Percentiles rank a stretch among this genome's conserved stretches.
Evolutionary conservation across 805 yeast species (phyloP).

Genomic region (Pichia cephalocereana): DNA sequence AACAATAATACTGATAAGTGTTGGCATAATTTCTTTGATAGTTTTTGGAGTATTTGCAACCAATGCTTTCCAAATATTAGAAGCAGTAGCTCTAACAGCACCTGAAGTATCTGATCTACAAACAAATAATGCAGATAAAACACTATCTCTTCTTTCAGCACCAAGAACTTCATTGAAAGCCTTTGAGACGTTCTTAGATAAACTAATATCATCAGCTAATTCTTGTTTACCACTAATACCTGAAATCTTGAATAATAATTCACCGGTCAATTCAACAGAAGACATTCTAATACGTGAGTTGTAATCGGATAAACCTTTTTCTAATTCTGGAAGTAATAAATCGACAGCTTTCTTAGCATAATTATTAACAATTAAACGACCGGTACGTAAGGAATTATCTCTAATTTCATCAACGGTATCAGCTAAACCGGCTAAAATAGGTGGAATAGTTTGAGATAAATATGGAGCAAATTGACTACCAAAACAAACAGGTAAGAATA

Average conservation of each 20-base stretch:
- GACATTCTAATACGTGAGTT: constrained; percentile 84
- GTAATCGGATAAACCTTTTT: constrained; percentile 74
- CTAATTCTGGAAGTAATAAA: constrained; percentile 86
- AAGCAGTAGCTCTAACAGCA: constrained; percentile 78
- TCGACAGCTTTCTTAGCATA: constrained; percentile 92
- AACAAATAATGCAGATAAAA: constrained; percentile 77
- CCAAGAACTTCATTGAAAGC: constrained; percentile 75
- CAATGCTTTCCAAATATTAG: constrained; percentile 94
- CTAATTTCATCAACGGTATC: constrained; percentile 80
- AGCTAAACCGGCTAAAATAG: constrained; percentile 84
- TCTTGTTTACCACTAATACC: constrained; percentile 80
- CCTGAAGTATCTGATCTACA: constrained; percentile 91
- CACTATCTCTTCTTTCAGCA: constrained; percentile 75
- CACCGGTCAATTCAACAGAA: constrained; percentile 93
- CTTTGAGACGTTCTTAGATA: constrained; percentile 43
- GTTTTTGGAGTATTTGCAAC: constrained; percentile 95
- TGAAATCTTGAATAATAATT: constrained; percentile 83
- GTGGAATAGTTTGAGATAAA: constrained; percentile 77
- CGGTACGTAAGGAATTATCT: constrained; percentile 86
- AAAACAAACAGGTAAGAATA: constrained; percentile 90
- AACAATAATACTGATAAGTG: constrained; percentile 71
- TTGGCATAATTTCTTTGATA: constrained; percentile 82
- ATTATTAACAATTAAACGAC: constrained; percentile 81
- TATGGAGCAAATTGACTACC: constrained; percentile 90
- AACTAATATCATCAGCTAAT: constrained; percentile 44